phyloP scores from a whole-genome alignment of 495 filamentous ascomycete genomes.

The Pseudevernia furfuracea region DNA sequence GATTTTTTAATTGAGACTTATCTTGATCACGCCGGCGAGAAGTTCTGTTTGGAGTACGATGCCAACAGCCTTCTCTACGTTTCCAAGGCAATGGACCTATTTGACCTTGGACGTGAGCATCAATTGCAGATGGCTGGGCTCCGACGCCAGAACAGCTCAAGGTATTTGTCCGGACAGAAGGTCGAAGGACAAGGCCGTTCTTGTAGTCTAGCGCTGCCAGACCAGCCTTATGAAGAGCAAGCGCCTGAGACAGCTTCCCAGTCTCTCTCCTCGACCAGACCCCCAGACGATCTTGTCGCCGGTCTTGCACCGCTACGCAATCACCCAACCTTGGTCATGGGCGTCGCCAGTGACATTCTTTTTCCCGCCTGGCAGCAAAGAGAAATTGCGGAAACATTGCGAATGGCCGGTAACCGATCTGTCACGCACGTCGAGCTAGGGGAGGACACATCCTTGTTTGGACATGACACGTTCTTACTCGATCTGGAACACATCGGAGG shows the following conservation, averaged over 20 bases:
- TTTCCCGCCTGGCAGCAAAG: constrained; percentile 99
- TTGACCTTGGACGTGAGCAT: constrained; percentile 73
- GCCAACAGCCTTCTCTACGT: constrained; percentile 94
- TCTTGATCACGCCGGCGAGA: constrained; percentile 95
- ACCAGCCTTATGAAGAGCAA: constrained; percentile 76
- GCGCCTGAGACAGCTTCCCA: constrained; percentile 39
- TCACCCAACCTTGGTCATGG: constrained; percentile 79
- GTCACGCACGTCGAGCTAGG: constrained; percentile 87
- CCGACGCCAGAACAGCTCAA: constrained; percentile 43
- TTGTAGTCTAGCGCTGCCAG: constrained; percentile 81
- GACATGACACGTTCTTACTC: constrained; percentile 92
- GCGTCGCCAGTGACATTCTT: constrained; percentile 90
- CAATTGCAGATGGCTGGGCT: constrained; percentile 45
- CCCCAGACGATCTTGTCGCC: constrained; percentile 68
- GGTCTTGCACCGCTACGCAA: constrained; percentile 64
- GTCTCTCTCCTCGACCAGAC: constrained; percentile 29
- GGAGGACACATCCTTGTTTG: constrained; percentile 85
- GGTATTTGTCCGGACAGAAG: constrained; percentile 35
- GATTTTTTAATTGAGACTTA: constrained; percentile 99
- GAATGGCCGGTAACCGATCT: constrained; percentile 61
- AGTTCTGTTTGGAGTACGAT: constrained; percentile 97
- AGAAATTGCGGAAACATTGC: constrained; percentile 81
- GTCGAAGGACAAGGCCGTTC: constrained; percentile 34
- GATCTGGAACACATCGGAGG: constrained; percentile 90
- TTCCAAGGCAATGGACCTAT: constrained; percentile 98